phyloP scores from a whole-genome alignment of 1,139 yeast species.

The Magnusiomyces suaveolens region DNA sequence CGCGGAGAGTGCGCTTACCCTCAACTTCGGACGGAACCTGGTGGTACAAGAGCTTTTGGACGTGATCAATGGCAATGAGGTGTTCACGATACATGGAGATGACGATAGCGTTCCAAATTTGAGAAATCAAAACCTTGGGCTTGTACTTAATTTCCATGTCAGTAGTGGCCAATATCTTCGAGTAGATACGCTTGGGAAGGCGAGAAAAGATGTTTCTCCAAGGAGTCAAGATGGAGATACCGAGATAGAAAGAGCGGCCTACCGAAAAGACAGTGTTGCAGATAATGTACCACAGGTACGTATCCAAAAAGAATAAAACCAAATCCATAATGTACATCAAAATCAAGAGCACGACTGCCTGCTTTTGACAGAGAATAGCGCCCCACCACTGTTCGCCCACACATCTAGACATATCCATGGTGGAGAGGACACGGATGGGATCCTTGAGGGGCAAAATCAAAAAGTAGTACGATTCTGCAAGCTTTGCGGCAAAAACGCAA shows the following conservation, averaged over 20 bases:
- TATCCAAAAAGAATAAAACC: slow-evolving; percentile 69
- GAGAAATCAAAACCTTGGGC: slow-evolving; percentile 48
- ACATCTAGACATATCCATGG: slow-evolving; percentile 52
- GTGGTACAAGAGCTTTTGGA: slow-evolving; percentile 43
- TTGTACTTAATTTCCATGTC: slow-evolving; percentile 37
- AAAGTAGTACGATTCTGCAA: slow-evolving; percentile 72
- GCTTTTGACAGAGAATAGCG: slow-evolving; percentile 45
- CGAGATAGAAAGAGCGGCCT: slow-evolving; percentile 56
- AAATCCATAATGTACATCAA: slow-evolving; percentile 58
- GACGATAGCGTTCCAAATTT: slow-evolving; percentile 72
- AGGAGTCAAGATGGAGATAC: slow-evolving; percentile 75
- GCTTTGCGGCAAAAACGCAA: slow-evolving; percentile 59
- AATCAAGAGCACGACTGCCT: slow-evolving; percentile 47
- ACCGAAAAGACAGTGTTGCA: slow-evolving; percentile 71
- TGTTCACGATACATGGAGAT: slow-evolving; percentile 73
- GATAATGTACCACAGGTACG: slow-evolving; percentile 81
- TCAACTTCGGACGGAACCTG: slow-evolving; percentile 35
- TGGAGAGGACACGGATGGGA: slow-evolving; percentile 60
- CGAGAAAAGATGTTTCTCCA: slow-evolving; percentile 75
- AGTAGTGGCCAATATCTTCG: slow-evolving; percentile 50
- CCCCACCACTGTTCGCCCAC: slow-evolving; percentile 49
- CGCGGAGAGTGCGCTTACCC: slow-evolving; percentile 29
- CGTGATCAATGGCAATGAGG: slow-evolving; percentile 59
- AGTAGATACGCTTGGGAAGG: slow-evolving; percentile 61
- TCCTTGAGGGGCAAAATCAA: slow-evolving; percentile 69